A percentile compares a stretch with the other conserved stretches of the same genome.
These are phyloP conservation scores for Porcisia deanei DNA, from an alignment of 208 protist genomes.

Conservation along the genomic window DNA sequence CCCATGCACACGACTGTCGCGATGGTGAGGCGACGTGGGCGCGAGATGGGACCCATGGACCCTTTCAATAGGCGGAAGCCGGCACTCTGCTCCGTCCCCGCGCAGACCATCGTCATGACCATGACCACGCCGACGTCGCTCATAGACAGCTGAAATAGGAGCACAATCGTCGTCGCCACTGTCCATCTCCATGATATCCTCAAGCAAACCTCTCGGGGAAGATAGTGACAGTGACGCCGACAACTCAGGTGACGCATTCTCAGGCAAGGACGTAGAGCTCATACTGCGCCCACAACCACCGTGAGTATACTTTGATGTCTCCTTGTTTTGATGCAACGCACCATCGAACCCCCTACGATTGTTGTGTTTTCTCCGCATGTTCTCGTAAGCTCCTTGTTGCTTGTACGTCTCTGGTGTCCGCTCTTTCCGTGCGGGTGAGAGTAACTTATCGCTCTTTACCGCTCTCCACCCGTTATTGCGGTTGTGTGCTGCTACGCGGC, in stretches of 20 bases:
- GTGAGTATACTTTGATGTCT: not conserved
- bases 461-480: not conserved
- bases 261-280: not conserved
- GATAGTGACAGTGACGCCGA: not conserved
- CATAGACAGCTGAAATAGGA: not conserved
- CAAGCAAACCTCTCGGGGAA: not conserved
- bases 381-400: not conserved
- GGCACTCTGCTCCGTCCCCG: not conserved
- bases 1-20: not conserved
- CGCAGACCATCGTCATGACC: not conserved
- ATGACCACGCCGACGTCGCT: not conserved
- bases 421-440: not conserved
- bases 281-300: not conserved
- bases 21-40: not conserved
- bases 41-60: not conserved
- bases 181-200: not conserved
- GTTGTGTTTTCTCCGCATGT: not conserved
- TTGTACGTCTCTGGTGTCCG: not conserved
- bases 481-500: not conserved
- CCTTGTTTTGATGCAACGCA: not conserved
- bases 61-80: constrained; percentile 1
- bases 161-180: not conserved
- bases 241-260: not conserved
- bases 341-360: not conserved
- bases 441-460: not conserved